Evolutionary conservation across 768 basidiomycete genomes (phyloP), one percentile per base, ranked within the genome.

Genomic region (Naganishia vishniacii): DNA sequence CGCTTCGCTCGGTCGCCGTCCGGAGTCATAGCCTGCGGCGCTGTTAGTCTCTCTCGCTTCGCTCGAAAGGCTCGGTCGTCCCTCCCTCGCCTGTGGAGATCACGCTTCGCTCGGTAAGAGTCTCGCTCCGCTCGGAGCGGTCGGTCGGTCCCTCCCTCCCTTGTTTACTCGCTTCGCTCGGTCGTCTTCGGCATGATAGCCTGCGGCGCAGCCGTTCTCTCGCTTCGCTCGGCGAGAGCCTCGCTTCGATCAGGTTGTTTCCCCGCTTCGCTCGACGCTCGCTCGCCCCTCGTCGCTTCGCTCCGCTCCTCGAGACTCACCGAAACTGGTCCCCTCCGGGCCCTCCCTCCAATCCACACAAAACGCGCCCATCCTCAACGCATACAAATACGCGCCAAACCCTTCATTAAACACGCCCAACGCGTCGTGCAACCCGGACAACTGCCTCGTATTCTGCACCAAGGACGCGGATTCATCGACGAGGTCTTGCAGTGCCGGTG

Each of bases 291-390:
- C n/a, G n/a, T n/a, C n/a, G n/a, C n/a, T n/a, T n/a, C n/a, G n/a
- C n/a, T n/a, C n/a, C n/a, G n/a, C n/a, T n/a, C n/a, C n/a, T n/a
- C n/a, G n/a, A n/a, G n/a, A 40, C 37, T 40, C 37, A 40, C 37
- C 32, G 49, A 51, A 51, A 51, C 31, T 51, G 16, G 29, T 34
- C 16, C 32, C 49, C 0, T 86, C 15, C 70, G 81, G 64, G 66
- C 86, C 90, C 82, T 92, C 87, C 0, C 84, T 85, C 91, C 91
- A 95, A 73, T 95, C 92, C 0, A 86, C 86, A n/a, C 91, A 91
- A 62, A 94, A 82, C 2, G 90, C 85, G 73, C 93, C 91, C 90
- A 97, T 94, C 73, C 89, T 87, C 84, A 93, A 86, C 25, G 86
- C 84, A 74, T 92, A 93, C 12, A 94, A 78, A 83, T 86, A 93